These are phyloP conservation scores for Nyssa sinensis DNA, from an alignment of 148 eudicot species.

Conservation along the genomic window DNA sequence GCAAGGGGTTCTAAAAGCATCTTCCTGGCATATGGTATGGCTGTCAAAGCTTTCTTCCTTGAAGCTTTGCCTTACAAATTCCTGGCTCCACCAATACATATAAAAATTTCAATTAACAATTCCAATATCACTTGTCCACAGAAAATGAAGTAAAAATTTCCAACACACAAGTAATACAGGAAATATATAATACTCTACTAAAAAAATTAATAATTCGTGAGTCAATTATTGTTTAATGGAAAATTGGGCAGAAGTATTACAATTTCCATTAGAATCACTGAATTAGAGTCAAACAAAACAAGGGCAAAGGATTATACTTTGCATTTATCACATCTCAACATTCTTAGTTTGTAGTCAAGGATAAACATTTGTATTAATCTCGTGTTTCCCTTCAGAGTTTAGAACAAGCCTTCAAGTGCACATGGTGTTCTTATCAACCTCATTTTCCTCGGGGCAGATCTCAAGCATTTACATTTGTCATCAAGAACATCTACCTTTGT, in stretches of 20 bases:
- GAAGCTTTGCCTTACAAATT: conserved; percentile 25
- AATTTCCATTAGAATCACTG: neutral
- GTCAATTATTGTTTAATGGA: neutral
- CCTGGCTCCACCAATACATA: conserved; percentile 26
- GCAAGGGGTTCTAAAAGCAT: conserved; percentile 73
- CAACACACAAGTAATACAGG: neutral
- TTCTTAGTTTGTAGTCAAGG: neutral
- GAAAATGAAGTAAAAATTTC: neutral
- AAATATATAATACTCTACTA: neutral
- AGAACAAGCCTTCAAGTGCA: neutral
- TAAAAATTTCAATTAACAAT: neutral
- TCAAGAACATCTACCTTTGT: neutral
- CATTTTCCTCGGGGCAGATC: neutral
- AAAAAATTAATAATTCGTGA: too few relatives aligned
- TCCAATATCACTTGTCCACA: neutral
- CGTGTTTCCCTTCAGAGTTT: neutral
- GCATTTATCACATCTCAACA: neutral
- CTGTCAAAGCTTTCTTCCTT: conserved; percentile 42
- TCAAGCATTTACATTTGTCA: neutral
- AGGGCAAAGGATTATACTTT: neutral
- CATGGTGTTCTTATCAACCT: neutral
- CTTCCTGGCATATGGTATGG: conserved; percentile 42
- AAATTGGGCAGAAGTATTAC: neutral
- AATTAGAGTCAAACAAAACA: neutral
- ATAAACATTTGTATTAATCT: neutral